These are phyloP conservation scores for Mucor irregularis DNA, from an alignment of 371 early-diverging fungal species.

Conservation along the genomic window DNA sequence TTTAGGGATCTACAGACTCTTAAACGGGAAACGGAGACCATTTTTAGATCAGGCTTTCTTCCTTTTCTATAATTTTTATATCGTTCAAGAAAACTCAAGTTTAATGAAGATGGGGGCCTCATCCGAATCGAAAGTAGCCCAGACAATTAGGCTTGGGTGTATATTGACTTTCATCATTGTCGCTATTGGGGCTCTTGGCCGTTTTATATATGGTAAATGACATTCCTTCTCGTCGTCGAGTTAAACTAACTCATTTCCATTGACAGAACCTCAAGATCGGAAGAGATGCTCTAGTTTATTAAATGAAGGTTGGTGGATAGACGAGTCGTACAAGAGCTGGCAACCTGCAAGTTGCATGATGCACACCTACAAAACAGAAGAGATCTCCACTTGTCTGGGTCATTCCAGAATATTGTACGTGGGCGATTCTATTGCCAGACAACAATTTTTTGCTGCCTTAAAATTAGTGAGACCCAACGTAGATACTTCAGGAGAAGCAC, in stretches of 20 bases:
- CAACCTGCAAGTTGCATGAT: slow-evolving; percentile 65
- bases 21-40: too few relatives aligned
- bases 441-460: slow-evolving; percentile 58
- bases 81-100: too few relatives aligned
- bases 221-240: too few relatives aligned
- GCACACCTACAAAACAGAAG: slow-evolving; percentile 44
- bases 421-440: slow-evolving; percentile 50
- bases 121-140: not conserved
- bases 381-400: slow-evolving; percentile 48
- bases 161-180: not conserved
- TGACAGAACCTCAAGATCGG: slow-evolving; percentile 36
- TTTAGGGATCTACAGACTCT: too few relatives aligned
- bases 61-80: too few relatives aligned
- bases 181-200: not conserved
- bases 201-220: not conserved
- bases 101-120: not conserved
- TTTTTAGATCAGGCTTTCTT: too few relatives aligned
- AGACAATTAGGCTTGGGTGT: not conserved
- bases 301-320: slow-evolving; percentile 52
- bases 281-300: slow-evolving; percentile 44
- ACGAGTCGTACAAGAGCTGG: slow-evolving; percentile 40
- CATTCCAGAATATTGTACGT: slow-evolving; percentile 55
- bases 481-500: slow-evolving; percentile 32
- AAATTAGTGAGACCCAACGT: slow-evolving; percentile 35
- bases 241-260: too few relatives aligned